Conservation (phyloP, 345 rosid genomes). For the Odontarrhena argentea region DNA sequence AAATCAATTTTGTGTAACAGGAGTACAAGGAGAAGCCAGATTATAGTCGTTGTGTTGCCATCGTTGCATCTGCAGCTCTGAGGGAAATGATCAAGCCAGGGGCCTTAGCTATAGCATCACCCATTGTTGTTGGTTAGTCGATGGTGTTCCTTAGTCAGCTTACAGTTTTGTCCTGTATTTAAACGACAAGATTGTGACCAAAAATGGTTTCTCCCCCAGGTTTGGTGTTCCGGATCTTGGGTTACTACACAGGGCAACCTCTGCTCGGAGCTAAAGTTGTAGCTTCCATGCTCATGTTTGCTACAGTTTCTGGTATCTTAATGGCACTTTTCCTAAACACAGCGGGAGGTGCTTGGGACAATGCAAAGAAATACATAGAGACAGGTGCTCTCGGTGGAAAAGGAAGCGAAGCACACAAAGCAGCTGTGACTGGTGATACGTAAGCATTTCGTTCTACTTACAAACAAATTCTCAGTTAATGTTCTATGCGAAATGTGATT, state of each 20-base stretch:
- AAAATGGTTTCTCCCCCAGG: constrained; percentile 56
- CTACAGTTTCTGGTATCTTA: constrained; percentile 93
- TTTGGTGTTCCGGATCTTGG: constrained; percentile 75
- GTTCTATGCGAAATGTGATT: neutral
- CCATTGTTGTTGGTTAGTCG: constrained; percentile 74
- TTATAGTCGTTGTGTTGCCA: constrained; percentile 97
- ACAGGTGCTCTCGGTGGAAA: constrained; percentile 98
- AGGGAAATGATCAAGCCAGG: constrained; percentile 99
- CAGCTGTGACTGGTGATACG: constrained; percentile 98
- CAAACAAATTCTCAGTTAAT: neutral
- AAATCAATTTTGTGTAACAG: constrained; percentile 45
- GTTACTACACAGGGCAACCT: constrained; percentile 86
- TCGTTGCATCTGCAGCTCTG: constrained; percentile 94
- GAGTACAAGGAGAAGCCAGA: constrained; percentile 97
- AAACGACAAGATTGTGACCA: constrained; percentile 19
- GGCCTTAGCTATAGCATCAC: constrained; percentile 89
- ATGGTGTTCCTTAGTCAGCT: constrained; percentile 2
- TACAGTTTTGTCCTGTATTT: neutral
- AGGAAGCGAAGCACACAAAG: constrained; percentile 97
- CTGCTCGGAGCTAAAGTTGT: constrained; percentile 97
- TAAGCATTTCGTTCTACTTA: constrained; percentile 45
- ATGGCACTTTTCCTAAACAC: constrained; percentile 99
- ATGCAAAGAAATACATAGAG: constrained; percentile 94
- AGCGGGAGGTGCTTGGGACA: constrained; percentile 99
- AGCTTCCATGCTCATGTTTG: constrained; percentile 93